Percentiles rank a stretch among this genome's conserved stretches.
Evolutionary conservation across 1,139 yeast species (phyloP).

Genomic region (Saccharomycopsis phalli): DNA sequence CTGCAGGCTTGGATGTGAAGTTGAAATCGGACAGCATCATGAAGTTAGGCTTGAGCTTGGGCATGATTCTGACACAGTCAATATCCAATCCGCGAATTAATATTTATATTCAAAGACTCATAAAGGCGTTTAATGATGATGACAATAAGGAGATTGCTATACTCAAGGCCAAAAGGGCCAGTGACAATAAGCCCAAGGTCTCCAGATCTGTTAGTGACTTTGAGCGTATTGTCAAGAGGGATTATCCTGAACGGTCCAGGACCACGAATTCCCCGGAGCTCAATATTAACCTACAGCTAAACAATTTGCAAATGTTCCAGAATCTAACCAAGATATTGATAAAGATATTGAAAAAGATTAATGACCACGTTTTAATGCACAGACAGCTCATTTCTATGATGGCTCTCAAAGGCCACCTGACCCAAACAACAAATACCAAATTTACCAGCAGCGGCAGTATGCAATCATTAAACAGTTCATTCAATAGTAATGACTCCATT

Average conservation of each 20-base stretch:
- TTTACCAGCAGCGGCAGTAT: background rate
- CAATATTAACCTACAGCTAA: constrained; percentile 4
- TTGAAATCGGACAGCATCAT: background rate
- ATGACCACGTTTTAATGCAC: background rate
- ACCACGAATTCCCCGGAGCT: background rate
- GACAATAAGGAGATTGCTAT: background rate
- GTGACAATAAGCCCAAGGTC: constrained; percentile 1
- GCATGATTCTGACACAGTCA: background rate
- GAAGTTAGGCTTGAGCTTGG: background rate
- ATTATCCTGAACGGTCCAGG: background rate
- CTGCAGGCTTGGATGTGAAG: background rate
- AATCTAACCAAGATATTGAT: constrained; percentile 8
- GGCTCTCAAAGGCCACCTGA: background rate
- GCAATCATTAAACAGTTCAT: background rate
- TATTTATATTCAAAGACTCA: background rate
- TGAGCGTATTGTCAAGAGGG: background rate
- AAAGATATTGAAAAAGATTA: constrained; percentile 7
- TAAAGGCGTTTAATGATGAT: background rate
- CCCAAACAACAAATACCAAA: constrained; percentile 1
- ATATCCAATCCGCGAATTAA: background rate
- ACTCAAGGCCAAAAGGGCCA: background rate
- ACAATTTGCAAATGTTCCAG: constrained; percentile 5
- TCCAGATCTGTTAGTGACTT: constrained; percentile 8
- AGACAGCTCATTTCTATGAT: background rate
- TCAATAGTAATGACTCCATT: background rate